Conservation (phyloP, 495 filamentous ascomycete genomes). For the Penicillium desertorum region DNA sequence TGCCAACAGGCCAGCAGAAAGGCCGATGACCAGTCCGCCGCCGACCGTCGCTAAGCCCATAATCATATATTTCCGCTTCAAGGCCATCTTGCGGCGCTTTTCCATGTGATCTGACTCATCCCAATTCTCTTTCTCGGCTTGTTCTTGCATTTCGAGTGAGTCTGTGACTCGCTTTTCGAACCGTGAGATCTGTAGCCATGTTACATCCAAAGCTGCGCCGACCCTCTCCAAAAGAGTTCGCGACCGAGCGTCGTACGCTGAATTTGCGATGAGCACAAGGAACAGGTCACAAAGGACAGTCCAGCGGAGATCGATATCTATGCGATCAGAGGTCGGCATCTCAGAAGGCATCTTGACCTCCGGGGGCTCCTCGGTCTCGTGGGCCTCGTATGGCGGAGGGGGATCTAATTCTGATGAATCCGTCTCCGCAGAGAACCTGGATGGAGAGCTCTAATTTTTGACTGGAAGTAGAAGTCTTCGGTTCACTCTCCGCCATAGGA, state of each 20-base stretch:
- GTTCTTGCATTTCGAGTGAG: slow-evolving; percentile 94
- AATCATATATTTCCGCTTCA: slow-evolving; percentile 82
- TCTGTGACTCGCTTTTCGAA: slow-evolving; percentile 99
- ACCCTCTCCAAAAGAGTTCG: slow-evolving; percentile 82
- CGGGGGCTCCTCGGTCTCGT: slow-evolving; percentile 67
- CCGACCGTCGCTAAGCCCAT: slow-evolving; percentile 98
- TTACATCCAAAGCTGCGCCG: slow-evolving; percentile 71
- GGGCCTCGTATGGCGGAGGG: slow-evolving; percentile 70
- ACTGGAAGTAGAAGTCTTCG: slow-evolving; percentile 35
- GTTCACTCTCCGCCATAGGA: slow-evolving; percentile 63
- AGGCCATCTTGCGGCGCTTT: slow-evolving; percentile 71
- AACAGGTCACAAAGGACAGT: slow-evolving; percentile 97
- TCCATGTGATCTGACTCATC: slow-evolving; percentile 95
- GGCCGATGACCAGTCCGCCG: slow-evolving; percentile 90
- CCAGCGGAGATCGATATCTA: slow-evolving; percentile 97
- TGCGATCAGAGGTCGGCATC: slow-evolving; percentile 73
- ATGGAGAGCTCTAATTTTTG: slow-evolving; percentile 27
- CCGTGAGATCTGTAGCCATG: slow-evolving; percentile 90
- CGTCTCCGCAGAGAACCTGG: slow-evolving; percentile 32
- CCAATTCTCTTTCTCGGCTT: slow-evolving; percentile 92
- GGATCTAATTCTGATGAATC: slow-evolving; percentile 43
- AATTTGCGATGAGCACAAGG: slow-evolving; percentile 91
- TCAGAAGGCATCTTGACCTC: slow-evolving; percentile 78
- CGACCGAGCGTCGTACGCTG: slow-evolving; percentile 87
- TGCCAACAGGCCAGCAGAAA: slow-evolving; percentile 88